A percentile compares a stretch with the other conserved stretches of the same genome.
phyloP scores from a whole-genome alignment of 805 yeast genomes.

The Yarrowia sp. region DNA sequence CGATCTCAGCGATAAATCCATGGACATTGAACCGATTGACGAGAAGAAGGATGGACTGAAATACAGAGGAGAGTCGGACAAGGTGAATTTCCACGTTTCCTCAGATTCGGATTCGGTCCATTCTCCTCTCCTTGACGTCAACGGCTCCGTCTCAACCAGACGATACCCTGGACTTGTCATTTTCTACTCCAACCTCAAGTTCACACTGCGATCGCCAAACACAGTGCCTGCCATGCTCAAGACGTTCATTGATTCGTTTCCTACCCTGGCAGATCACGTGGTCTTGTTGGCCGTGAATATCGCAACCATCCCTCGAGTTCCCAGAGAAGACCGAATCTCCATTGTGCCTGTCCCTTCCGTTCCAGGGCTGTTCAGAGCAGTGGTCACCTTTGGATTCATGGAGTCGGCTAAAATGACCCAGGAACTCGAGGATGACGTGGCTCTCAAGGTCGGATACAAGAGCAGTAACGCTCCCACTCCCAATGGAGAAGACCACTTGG shows the following conservation, averaged over 20 bases:
- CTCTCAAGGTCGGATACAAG: slow-evolving; percentile 21
- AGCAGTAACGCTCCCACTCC: background rate
- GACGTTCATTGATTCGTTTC: slow-evolving; percentile 35
- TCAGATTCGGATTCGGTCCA: background rate
- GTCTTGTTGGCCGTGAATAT: slow-evolving; percentile 23
- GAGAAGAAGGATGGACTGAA: background rate
- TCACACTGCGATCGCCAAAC: slow-evolving; percentile 34
- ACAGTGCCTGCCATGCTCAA: slow-evolving; percentile 30
- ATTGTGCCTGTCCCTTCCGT: slow-evolving; percentile 9
- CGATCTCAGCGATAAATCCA: slow-evolving; percentile 13
- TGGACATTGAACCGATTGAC: background rate
- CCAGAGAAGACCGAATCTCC: slow-evolving; percentile 17
- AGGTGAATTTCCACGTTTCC: slow-evolving; percentile 1
- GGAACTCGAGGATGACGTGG: slow-evolving; percentile 34
- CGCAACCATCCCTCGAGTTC: slow-evolving; percentile 4
- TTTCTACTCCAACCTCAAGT: slow-evolving; percentile 34
- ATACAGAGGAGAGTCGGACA: background rate
- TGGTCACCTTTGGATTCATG: slow-evolving; percentile 26
- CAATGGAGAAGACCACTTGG: background rate
- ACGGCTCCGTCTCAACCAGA: background rate
- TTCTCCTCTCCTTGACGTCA: background rate
- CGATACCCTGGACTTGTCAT: slow-evolving; percentile 19
- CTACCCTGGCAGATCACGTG: slow-evolving; percentile 24
- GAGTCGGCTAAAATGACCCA: slow-evolving; percentile 28
- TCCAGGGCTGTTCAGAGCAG: slow-evolving; percentile 28